Percentiles rank a stretch among this genome's conserved stretches.
Evolutionary conservation across 257 asterid species (phyloP).

Genomic region (Solanum sitiens): DNA sequence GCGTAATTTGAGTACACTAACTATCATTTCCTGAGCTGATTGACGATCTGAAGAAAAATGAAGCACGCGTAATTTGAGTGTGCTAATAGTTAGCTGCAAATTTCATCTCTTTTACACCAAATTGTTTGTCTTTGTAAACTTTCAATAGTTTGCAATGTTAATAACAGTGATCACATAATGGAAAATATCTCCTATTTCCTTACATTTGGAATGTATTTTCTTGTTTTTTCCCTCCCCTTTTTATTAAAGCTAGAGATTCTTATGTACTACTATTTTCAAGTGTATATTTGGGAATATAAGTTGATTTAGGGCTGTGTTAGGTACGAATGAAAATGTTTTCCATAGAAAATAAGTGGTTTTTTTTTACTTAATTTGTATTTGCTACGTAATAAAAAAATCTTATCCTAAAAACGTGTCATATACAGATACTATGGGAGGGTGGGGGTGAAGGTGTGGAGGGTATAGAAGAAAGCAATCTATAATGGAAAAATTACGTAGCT

Average conservation of each 20-base stretch:
- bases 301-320: background rate
- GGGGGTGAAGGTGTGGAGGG: background rate
- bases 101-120: background rate
- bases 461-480: background rate
- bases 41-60: slow-evolving; percentile 76
- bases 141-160: background rate
- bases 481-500: no score
- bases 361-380: background rate
- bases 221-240: background rate
- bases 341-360: background rate
- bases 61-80: slow-evolving; percentile 51
- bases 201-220: background rate
- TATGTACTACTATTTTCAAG: background rate
- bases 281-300: background rate
- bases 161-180: background rate
- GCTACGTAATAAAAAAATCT: background rate
- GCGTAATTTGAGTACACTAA: slow-evolving; percentile 25
- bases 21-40: slow-evolving; percentile 24
- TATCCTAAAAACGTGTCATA: background rate
- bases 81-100: background rate
- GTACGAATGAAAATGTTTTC: background rate
- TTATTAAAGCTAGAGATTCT: background rate
- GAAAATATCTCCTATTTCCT: background rate
- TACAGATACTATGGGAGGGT: background rate
- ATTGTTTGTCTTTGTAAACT: background rate